Evolutionary conservation across 2,329 filamentous ascomycete genomes (phyloP), one percentile per base, ranked within the genome.

Genomic region (Tolypocladium tundrense): DNA sequence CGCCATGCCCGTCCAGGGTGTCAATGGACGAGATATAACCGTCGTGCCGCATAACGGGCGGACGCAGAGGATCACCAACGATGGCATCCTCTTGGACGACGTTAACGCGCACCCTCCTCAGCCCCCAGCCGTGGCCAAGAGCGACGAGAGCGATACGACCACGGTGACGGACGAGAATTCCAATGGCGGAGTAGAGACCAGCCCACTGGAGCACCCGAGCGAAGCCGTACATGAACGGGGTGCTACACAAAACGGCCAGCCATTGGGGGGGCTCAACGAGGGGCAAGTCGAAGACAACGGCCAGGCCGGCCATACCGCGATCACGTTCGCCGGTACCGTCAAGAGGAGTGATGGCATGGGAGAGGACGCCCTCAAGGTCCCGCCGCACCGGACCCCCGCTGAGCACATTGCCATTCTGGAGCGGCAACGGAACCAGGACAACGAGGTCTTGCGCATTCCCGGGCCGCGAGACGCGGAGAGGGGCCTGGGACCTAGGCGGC

Each of bases 351-450:
- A 86, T 60, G 78, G 80, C 9, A 64, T 83, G 39, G 75, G 77
- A 51, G 73, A 84, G 14, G 76, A 77, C 13, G 63, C 71, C 11
- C 69, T 73, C n/a, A 75, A 79, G 56, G 63, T 78, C 27, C 74
- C 73, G 55, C 75, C 87, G 11, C 82, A 82, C 0, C 65, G 67
- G 41, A 77, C 80, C 40, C 79, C 88, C 51, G 88, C 91, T 57
- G 88, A 92, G 60, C 90, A 96, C 67, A 95, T 97, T 66, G 88
- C 88, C 7, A 94, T 97, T 66, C 71, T 97, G 16, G 85, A 96
- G 70, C 87, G 88, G 39, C 93, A 97, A 70, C 84, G 91, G 42
- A 87, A 90, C 58, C 84, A 85, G 61, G 86, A 88, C 58, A 87
- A 85, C 51, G 85, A 86, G 40, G 85, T 91, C 0, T 75, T 97